A percentile compares a stretch with the other conserved stretches of the same genome.
These are phyloP conservation scores for Myrica gale DNA, from an alignment of 306 rosid species.

Conservation along the genomic window DNA sequence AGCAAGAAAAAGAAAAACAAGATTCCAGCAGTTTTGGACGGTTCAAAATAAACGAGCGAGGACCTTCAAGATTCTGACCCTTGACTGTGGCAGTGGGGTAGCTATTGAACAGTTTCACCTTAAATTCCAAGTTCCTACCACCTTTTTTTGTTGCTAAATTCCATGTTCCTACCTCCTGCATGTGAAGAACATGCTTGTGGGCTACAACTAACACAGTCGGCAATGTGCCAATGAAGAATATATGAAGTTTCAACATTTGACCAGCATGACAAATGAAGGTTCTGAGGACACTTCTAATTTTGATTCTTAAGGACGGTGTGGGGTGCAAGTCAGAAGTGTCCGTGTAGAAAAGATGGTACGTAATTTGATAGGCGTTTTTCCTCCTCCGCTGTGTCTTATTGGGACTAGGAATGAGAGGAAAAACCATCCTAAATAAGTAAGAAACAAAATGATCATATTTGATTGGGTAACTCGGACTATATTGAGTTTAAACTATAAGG, in stretches of 20 bases:
- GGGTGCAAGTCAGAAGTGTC: background rate
- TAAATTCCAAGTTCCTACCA: background rate
- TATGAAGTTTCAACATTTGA: slow-evolving; percentile 9
- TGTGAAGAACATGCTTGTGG: slow-evolving; percentile 3
- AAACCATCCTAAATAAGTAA: too few species aligned
- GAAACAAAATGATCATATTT: too few species aligned
- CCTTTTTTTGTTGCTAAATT: background rate
- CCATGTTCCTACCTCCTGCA: background rate
- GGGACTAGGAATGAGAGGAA: background rate
- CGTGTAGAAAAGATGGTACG: background rate
- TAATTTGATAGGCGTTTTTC: background rate
- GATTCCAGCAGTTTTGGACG: background rate
- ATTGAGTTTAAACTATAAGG: too few species aligned
- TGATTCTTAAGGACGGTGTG: background rate
- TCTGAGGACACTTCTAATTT: background rate
- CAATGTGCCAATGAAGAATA: slow-evolving; percentile 10
- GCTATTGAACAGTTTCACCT: background rate
- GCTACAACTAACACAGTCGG: background rate
- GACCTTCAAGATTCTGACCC: background rate
- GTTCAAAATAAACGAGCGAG: background rate
- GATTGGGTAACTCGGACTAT: too few species aligned
- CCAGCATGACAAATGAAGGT: slow-evolving; percentile 5
- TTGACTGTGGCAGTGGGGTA: slow-evolving; percentile 8
- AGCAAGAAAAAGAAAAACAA: background rate
- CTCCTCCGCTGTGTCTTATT: background rate